Base-by-base conservation (phyloP, 495 filamentous ascomycete species). In the Aspergillus taichungensis region DNA sequence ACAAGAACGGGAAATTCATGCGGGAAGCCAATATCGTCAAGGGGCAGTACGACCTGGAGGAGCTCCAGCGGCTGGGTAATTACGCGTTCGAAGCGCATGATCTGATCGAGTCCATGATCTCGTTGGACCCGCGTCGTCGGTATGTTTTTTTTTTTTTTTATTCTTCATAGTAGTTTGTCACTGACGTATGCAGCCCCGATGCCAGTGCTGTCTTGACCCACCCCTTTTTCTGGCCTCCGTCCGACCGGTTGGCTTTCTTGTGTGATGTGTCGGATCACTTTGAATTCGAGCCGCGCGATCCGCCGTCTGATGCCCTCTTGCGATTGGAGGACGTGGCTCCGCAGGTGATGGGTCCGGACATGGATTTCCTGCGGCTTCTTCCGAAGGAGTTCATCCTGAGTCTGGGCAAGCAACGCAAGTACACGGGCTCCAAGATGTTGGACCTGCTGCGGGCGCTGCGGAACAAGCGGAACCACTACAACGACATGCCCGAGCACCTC, bases 381-480 rank as follows among this genome's bases (percentile, higher is more conserved):
- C 87, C 91, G 14, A 76, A 76, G 31, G 78, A 84, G 10, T 95
- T 95, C 57, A 81, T 87, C 46, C 89, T 94, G 13, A 84, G 79
- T 27, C 66, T 97, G 8, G 88, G 88, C 46, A 96, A 92, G 66
- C 94, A 98, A 66, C 78, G 94, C 57, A 96, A 95, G 60, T 98
- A 98, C 62, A 90, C 84, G 3, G 89, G 88, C 0, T 73, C 74
- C 0, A 78, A 77, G 36, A 75, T 98, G 62, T 66, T 97, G 40
- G 92, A 98, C 68, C 69, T 98, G 13, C 64, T 97, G 14, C 79
- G 92, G 6, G 94, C 88, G 7, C 67, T 98, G 47, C 73, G 92
- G n/a, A 98, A 98, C 61, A 98, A 98, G 74, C 82, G 83, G 49
- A 86, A 92, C 48, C 91, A 97, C 63, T 94, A 91, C 63, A 85